These are phyloP conservation scores for Spirogloea muscicola DNA, from an alignment of 139 green algal species.

Conservation along the genomic window DNA sequence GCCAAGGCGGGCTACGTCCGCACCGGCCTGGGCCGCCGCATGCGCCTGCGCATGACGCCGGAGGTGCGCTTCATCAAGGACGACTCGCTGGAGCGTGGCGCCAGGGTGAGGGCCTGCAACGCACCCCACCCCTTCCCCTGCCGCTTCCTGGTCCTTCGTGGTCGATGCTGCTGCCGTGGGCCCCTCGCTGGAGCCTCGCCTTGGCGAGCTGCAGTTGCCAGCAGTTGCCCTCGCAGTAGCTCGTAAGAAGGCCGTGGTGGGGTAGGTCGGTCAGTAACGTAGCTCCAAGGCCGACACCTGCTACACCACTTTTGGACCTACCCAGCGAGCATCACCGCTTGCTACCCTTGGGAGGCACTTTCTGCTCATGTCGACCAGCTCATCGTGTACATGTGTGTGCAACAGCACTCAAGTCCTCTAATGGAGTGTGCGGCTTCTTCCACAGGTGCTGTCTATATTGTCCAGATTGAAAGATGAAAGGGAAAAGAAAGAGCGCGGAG, in stretches of 20 bases:
- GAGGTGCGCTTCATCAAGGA: slow-evolving; percentile 86
- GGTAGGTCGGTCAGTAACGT: background rate
- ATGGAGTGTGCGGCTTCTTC: too few species aligned
- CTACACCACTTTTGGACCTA: background rate
- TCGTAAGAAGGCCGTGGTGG: background rate
- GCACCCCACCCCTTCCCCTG: background rate
- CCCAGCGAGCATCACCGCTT: background rate
- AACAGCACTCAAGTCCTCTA: background rate
- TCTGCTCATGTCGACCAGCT: background rate
- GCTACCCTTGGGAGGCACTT: background rate
- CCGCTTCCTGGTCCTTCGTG: background rate
- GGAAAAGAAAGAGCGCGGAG: slow-evolving; percentile 9
- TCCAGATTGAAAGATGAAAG: slow-evolving; percentile 14
- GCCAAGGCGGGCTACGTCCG: slow-evolving; percentile 71
- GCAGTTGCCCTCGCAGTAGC: background rate
- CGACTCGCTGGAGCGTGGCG: slow-evolving; percentile 60
- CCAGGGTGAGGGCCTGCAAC: background rate
- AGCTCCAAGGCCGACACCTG: background rate
- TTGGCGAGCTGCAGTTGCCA: background rate
- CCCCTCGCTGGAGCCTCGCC: background rate
- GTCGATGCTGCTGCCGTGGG: background rate
- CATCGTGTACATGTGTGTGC: background rate
- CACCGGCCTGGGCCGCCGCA: slow-evolving; percentile 61
- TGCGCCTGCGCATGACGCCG: slow-evolving; percentile 74
- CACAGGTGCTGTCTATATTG: slow-evolving; percentile 16